Base-by-base conservation (phyloP, 768 basidiomycete species). In the Suillus brevipes region DNA sequence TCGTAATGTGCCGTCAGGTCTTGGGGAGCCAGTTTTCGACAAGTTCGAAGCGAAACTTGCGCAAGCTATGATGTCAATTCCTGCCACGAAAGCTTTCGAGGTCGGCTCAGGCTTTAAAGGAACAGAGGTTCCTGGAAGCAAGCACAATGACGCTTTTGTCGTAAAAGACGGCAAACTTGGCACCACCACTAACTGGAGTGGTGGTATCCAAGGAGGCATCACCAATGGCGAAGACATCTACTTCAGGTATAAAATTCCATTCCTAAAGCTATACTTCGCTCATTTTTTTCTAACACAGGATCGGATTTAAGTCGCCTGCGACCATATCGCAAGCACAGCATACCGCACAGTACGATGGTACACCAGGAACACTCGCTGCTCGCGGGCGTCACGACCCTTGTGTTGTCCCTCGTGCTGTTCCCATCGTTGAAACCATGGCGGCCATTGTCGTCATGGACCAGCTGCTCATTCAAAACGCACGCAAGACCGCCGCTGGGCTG, bases 371-470 rank as follows among this genome's bases (percentile, higher is more conserved):
- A 45, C 85, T 99, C 61, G 95, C 95, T 14, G 92, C 97, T 43
- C 85, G 94, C 38, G 97, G 97, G 14, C 85, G 97, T 61, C 97
- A 99, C 78, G 97, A 98, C 74, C 95, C 97, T 20, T 98, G 97
- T 75, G 97, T 99, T 53, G 95, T 99, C 6, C 97, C 97, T 49
- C 89, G 95, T 56, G 95, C 95, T 23, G 94, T 98, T 10, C 95
- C 97, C 50, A 99, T 99, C 71, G 97, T 99, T 52, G 97, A 99
- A 80, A 88, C 94, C 1, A 99, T 99, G 97, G 95, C 97, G 0
- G 89, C 91, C 34, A 83, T 99, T 58, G 97, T 98, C 65, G 84
- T 97, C 69, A 94, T 99, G 90, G 97, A 99, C 75, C 87, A 91
- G 72, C 82, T 98, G 64, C 84, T 98, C 47, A 88, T 93, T 64